Conservation (phyloP, 768 basidiomycete genomes). For the Nevesoporus exiguus region DNA sequence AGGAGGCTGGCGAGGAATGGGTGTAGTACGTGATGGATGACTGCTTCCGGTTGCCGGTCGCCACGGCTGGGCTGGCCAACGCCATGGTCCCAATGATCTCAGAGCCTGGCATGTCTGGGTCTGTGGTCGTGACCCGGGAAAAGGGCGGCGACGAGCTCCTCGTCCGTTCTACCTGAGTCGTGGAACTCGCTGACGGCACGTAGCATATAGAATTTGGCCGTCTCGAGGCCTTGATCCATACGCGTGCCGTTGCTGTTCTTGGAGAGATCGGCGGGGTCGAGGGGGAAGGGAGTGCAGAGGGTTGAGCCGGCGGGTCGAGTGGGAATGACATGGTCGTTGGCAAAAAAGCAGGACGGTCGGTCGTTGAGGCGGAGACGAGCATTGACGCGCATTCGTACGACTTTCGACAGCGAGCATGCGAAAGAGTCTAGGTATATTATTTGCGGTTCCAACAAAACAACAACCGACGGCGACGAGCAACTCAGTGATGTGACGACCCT, state of each 20-base stretch:
- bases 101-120: too few relatives aligned
- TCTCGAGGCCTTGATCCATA: slow-evolving; percentile 12
- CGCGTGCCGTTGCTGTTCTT: slow-evolving; percentile 6
- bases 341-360: background rate
- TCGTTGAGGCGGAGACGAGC: slow-evolving; percentile 4
- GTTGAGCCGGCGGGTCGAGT: background rate
- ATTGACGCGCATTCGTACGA: background rate
- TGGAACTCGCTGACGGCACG: background rate
- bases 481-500: slow-evolving; percentile 37
- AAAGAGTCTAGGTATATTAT: slow-evolving; percentile 1
- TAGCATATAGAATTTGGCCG: background rate
- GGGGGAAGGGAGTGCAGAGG: slow-evolving; percentile 12
- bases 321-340: background rate
- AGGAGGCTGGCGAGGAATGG: too few relatives aligned
- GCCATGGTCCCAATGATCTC: too few relatives aligned
- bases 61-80: too few relatives aligned
- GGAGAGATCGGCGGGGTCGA: slow-evolving; percentile 20
- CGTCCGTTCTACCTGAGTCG: background rate
- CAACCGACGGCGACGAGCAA: background rate
- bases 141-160: slow-evolving; percentile 6
- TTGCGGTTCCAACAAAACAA: slow-evolving; percentile 6
- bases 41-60: too few relatives aligned
- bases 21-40: too few relatives aligned
- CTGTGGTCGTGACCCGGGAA: background rate
- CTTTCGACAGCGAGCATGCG: too few relatives aligned